These are phyloP conservation scores for Lichtheimia ramosa DNA, from an alignment of 371 early-diverging fungal genomes.

Conservation along the genomic window DNA sequence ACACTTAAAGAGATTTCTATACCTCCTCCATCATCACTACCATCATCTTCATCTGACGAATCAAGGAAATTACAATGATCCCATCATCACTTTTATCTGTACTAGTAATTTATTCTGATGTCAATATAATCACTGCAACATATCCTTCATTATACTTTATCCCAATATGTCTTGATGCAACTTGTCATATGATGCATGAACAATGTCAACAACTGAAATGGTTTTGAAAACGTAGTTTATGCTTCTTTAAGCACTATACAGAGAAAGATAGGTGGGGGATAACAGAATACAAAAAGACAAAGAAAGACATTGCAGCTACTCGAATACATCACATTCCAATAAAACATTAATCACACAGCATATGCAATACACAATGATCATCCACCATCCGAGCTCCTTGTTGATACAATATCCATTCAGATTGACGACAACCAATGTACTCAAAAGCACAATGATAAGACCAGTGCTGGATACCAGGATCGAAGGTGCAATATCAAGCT, in stretches of 20 bases:
- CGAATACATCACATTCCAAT: conserved; percentile 40
- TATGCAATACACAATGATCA: conserved; percentile 51
- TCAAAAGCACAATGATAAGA: conserved; percentile 49
- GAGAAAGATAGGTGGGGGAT: too few relatives aligned
- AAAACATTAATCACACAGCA: conserved; percentile 51
- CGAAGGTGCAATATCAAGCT: conserved; percentile 53
- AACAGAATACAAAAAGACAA: conserved; percentile 2
- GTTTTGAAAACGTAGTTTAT: too few relatives aligned
- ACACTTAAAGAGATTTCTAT: conserved; percentile 68
- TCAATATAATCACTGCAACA: too few relatives aligned
- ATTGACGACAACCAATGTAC: conserved; percentile 52
- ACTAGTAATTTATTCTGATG: too few relatives aligned
- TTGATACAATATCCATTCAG: conserved; percentile 51
- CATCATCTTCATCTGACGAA: too few relatives aligned
- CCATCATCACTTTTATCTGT: too few relatives aligned
- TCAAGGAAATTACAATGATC: too few relatives aligned
- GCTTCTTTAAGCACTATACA: too few relatives aligned
- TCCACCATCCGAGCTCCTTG: conserved; percentile 51
- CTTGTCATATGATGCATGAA: too few relatives aligned
- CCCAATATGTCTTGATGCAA: too few relatives aligned
- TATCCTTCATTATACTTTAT: too few relatives aligned
- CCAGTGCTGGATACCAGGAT: conserved; percentile 56
- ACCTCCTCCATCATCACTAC: not conserved
- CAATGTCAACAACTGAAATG: too few relatives aligned
- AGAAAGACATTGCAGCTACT: not conserved